Percentiles rank a stretch among this genome's conserved stretches.
These are phyloP conservation scores for Borealophlyctis nickersoniae DNA, from an alignment of 192 early-diverging fungal genomes.

Conservation along the genomic window DNA sequence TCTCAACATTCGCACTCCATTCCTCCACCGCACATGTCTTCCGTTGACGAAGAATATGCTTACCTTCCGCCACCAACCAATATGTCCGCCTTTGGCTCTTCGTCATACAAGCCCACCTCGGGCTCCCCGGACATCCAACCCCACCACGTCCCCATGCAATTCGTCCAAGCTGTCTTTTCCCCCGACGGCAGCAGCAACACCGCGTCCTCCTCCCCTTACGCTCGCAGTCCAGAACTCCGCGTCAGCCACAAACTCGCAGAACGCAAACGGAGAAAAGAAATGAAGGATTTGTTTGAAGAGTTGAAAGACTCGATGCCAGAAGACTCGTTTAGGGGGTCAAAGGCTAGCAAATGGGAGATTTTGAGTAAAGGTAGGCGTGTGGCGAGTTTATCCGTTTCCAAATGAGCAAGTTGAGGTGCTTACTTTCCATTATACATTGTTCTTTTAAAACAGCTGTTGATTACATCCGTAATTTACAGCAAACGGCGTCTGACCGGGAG, in stretches of 20 bases:
- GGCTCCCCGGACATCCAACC: not conserved
- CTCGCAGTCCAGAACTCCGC: constrained; percentile 72
- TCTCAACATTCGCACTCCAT: not conserved
- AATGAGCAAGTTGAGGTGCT: not conserved
- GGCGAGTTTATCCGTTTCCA: not conserved
- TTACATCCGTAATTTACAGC: not conserved
- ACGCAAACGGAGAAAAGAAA: constrained; percentile 80
- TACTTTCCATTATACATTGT: not conserved
- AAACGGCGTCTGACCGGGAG: not conserved
- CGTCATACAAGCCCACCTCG: not conserved
- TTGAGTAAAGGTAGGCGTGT: constrained; percentile 69
- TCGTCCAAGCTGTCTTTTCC: not conserved
- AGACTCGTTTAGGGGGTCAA: constrained; percentile 61
- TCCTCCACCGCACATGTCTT: not conserved
- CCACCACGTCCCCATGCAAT: not conserved
- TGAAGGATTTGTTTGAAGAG: constrained; percentile 89
- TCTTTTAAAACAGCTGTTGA: not conserved
- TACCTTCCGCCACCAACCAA: not conserved
- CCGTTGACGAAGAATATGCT: not conserved
- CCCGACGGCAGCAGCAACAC: not conserved
- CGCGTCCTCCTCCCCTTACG: constrained; percentile 42
- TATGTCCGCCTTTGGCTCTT: not conserved
- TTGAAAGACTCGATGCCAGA: constrained; percentile 73
- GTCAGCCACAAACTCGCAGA: constrained; percentile 88
- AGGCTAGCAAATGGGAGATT: constrained; percentile 89